A percentile compares a stretch with the other conserved stretches of the same genome.
These are phyloP conservation scores for Aspergillus leporis DNA, from an alignment of 495 filamentous ascomycete genomes.

Conservation along the genomic window DNA sequence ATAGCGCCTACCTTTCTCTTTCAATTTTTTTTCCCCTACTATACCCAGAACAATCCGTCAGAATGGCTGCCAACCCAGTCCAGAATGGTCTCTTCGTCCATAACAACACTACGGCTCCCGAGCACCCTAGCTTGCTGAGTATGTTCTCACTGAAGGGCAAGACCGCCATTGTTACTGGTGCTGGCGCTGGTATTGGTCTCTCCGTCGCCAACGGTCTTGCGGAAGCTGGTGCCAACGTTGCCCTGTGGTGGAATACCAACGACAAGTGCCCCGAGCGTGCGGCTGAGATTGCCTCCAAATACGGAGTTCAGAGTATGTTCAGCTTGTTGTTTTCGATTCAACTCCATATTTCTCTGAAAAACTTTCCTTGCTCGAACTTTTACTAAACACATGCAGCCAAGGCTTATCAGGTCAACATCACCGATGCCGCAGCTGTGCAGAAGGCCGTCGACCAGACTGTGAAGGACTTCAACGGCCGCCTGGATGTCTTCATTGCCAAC, in stretches of 20 bases:
- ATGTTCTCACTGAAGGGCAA: slow-evolving; percentile 83
- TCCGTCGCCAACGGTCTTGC: slow-evolving; percentile 74
- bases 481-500: slow-evolving; percentile 82
- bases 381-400: slow-evolving; percentile 52
- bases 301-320: slow-evolving; percentile 73
- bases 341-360: no score
- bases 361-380: not conserved
- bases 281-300: slow-evolving; percentile 68
- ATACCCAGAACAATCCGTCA: slow-evolving; percentile 1
- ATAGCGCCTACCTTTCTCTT: not conserved
- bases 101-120: slow-evolving; percentile 60
- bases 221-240: slow-evolving; percentile 85
- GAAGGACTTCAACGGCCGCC: slow-evolving; percentile 68
- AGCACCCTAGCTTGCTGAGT: slow-evolving; percentile 63
- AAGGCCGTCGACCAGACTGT: slow-evolving; percentile 58
- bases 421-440: slow-evolving; percentile 57
- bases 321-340: not conserved
- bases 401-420: slow-evolving; percentile 74
- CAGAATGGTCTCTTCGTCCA: slow-evolving; percentile 58
- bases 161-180: slow-evolving; percentile 82
- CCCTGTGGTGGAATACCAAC: slow-evolving; percentile 84
- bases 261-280: slow-evolving; percentile 69
- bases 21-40: not conserved
- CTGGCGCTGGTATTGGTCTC: slow-evolving; percentile 79
- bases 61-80: slow-evolving; percentile 38